A percentile compares a stretch with the other conserved stretches of the same genome.
Evolutionary conservation across 2,329 filamentous ascomycete species (phyloP).

Genomic region (Lachnellula subtilissima): DNA sequence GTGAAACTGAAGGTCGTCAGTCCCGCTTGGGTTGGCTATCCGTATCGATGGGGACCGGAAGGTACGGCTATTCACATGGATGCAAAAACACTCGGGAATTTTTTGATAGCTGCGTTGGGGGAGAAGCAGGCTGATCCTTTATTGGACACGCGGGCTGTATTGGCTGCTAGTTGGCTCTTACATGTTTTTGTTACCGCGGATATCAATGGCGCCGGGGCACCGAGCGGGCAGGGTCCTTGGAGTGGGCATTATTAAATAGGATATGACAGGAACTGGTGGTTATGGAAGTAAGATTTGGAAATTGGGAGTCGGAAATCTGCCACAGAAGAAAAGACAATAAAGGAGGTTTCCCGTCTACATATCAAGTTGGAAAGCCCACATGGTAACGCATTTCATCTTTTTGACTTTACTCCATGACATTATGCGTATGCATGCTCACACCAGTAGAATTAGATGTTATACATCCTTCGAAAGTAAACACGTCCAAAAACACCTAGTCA

Average conservation of each 20-base stretch:
- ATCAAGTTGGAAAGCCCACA: no score
- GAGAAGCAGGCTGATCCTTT: conserved; percentile 4
- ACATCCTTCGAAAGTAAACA: not conserved
- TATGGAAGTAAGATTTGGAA: no score
- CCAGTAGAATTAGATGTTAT: not conserved
- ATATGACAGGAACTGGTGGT: no score
- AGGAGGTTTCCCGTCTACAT: no score
- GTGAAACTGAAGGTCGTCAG: conserved; percentile 5
- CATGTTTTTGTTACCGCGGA: conserved; percentile 21
- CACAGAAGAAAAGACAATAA: no score
- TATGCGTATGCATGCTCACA: no score
- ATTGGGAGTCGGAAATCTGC: no score
- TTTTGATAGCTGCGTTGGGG: conserved; percentile 17
- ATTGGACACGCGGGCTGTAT: conserved; percentile 13
- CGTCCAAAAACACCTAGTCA: conserved; percentile 1
- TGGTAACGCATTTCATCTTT: no score
- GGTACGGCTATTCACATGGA: conserved; percentile 20
- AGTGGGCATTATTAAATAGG: conserved; percentile 15
- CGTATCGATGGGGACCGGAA: conserved; percentile 23
- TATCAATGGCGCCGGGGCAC: conserved; percentile 21
- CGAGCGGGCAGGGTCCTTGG: conserved; percentile 17
- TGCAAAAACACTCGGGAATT: conserved; percentile 12
- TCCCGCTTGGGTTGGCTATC: conserved; percentile 20
- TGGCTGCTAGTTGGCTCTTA: conserved; percentile 17
- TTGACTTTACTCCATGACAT: no score